These are phyloP conservation scores for Microcyclosporella mali DNA, from an alignment of 2,329 filamentous ascomycete genomes.

Conservation along the genomic window DNA sequence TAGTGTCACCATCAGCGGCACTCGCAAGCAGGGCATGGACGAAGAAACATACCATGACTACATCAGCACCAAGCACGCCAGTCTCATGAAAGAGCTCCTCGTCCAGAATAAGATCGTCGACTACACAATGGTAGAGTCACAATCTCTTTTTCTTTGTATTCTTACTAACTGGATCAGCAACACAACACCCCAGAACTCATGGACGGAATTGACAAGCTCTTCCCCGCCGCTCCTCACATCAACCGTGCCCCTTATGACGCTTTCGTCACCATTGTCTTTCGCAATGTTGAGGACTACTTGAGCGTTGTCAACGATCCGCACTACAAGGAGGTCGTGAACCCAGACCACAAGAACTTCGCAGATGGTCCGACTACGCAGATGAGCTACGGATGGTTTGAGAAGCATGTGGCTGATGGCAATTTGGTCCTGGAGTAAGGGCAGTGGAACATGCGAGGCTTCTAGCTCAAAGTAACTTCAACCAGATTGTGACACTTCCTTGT, in stretches of 20 bases:
- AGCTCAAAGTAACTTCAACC: too few relatives aligned
- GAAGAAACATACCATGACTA: slow-evolving; percentile 29
- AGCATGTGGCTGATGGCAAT: slow-evolving; percentile 17
- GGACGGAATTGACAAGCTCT: slow-evolving; percentile 16
- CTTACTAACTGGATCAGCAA: slow-evolving; percentile 7
- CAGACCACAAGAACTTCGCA: slow-evolving; percentile 32
- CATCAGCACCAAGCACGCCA: slow-evolving; percentile 25
- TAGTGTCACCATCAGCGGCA: slow-evolving; percentile 26
- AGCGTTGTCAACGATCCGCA: slow-evolving; percentile 29
- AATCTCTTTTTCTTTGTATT: background rate
- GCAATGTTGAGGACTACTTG: slow-evolving; percentile 28
- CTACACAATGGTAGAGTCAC: slow-evolving; percentile 27
- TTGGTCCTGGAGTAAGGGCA: slow-evolving; percentile 3
- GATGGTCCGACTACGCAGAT: slow-evolving; percentile 20
- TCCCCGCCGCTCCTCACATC: slow-evolving; percentile 21
- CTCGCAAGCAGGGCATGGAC: slow-evolving; percentile 28
- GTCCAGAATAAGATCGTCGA: slow-evolving; percentile 28
- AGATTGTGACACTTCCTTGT: too few relatives aligned
- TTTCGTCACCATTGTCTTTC: slow-evolving; percentile 31
- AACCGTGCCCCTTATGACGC: slow-evolving; percentile 29
- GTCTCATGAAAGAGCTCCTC: slow-evolving; percentile 23
- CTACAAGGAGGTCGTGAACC: slow-evolving; percentile 24
- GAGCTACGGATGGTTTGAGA: slow-evolving; percentile 21
- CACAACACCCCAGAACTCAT: slow-evolving; percentile 29
- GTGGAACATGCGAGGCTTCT: too few relatives aligned